phyloP scores from a whole-genome alignment of 2,329 filamentous ascomycete genomes.

The Neurospora crassa region DNA sequence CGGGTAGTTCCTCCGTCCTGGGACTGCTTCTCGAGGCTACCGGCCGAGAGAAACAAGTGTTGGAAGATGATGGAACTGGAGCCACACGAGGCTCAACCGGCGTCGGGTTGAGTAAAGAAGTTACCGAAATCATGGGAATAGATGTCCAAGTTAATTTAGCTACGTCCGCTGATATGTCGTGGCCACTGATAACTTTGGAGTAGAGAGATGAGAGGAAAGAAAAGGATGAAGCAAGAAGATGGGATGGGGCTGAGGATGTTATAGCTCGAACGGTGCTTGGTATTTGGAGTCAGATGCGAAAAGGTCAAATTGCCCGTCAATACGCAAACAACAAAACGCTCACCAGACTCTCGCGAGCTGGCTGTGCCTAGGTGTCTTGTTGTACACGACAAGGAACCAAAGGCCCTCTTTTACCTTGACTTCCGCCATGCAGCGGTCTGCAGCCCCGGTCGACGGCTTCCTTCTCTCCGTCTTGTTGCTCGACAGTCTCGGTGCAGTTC shows the following conservation, averaged over 20 bases:
- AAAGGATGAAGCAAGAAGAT: constrained; percentile 18
- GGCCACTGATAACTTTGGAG: not conserved
- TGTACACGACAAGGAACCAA: constrained; percentile 28
- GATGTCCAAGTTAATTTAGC: not conserved
- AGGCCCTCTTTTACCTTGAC: constrained; percentile 28
- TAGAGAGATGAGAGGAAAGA: constrained; percentile 20
- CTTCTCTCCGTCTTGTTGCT: constrained; percentile 22
- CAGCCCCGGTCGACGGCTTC: constrained; percentile 23
- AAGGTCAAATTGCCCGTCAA: constrained; percentile 27
- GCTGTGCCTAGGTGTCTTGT: constrained; percentile 15
- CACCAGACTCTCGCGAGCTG: constrained; percentile 24
- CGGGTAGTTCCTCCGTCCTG: constrained; percentile 45
- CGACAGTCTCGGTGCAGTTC: constrained; percentile 33
- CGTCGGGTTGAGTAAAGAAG: constrained; percentile 56
- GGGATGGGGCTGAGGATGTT: constrained; percentile 12
- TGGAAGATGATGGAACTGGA: constrained; percentile 28
- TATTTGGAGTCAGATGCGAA: constrained; percentile 9
- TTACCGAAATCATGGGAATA: constrained; percentile 50
- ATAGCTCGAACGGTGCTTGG: constrained; percentile 20
- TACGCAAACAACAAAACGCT: constrained; percentile 29
- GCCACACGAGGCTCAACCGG: constrained; percentile 32
- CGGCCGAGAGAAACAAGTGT: constrained; percentile 30
- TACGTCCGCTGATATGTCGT: not conserved
- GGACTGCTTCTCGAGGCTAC: constrained; percentile 21
- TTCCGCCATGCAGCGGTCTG: constrained; percentile 30